Base-by-base conservation (phyloP, 495 filamentous ascomycete genomes). In the Collariella sp. region DNA sequence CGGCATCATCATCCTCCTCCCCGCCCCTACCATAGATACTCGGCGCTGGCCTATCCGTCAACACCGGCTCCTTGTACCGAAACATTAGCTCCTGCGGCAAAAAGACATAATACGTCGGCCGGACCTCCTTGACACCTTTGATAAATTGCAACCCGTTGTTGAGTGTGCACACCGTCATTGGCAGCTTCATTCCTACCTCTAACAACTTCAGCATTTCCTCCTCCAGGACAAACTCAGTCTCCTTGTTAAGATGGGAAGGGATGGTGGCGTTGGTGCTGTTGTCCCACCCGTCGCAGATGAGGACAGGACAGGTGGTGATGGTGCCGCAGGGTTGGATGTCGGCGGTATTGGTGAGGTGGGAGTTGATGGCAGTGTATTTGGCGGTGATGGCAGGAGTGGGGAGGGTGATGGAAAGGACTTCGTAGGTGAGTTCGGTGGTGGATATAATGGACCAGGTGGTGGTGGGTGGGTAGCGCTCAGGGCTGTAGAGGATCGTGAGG, bases 101-200 rank as follows among this genome's bases (percentile, higher is more conserved):
- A 40, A 81, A 76, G 7, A 69, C 78, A 65, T 84, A 85, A 65
- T 82, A 84, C 1, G 76, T 70, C 2, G 71, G 74, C 41, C 61
- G 58, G n/a, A 86, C 61, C 6, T 76, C 66, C 46, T 83, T 80
- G 52, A 89, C 76, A 58, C 77, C 80, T 59, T 78, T 72, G 61
- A 80, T 73, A 65, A 79, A 77, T 50, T 62, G 72, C 31, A 88
- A 42, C 7, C 83, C 85, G 50, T 73, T 76, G 52, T 77, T 81
- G 26, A 88, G 68, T 44, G 80, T 74, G 64, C 81, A 83, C 15
- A 95, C 76, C 7, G 63, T 67, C 5, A 80, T 72, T 31, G 77
- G 74, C 15, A 96, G 64, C 71, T 94, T 95, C 83, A 95, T 83
- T 1, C 90, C 88, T 1, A 80, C 72, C 57, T 81, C 82, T 54